Conservation (phyloP, 2,329 filamentous ascomycete genomes). For the Botrytis elliptica region DNA sequence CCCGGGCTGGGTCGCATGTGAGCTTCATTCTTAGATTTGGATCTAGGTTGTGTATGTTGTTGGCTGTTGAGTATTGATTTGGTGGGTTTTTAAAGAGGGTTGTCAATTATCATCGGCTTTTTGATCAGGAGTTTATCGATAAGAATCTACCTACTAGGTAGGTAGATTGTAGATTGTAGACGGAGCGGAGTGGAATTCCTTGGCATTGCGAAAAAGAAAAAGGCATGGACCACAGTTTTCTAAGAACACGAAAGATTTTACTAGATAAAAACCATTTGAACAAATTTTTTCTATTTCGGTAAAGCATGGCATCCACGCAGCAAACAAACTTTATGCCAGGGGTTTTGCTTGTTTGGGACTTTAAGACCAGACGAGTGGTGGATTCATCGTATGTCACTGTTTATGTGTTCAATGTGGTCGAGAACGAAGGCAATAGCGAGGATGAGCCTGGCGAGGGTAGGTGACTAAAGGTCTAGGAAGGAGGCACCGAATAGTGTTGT, state of each 20-base stretch:
- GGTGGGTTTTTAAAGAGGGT: not conserved
- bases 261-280: not conserved
- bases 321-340: not conserved
- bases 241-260: not conserved
- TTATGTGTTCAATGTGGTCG: slow-evolving; percentile 1
- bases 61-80: not conserved
- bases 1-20: slow-evolving; percentile 56
- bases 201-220: not conserved
- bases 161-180: not conserved
- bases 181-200: slow-evolving; percentile 11
- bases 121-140: slow-evolving; percentile 2
- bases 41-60: not conserved
- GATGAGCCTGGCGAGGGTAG: not conserved
- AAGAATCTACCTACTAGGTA: not conserved
- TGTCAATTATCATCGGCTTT: not conserved
- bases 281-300: not conserved
- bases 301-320: not conserved
- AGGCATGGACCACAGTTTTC: not conserved
- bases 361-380: slow-evolving; percentile 3
- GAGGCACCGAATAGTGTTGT: not conserved
- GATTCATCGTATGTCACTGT: slow-evolving; percentile 1
- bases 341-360: not conserved
- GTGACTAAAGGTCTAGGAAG: not conserved
- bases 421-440: not conserved
- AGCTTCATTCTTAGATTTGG: slow-evolving; percentile 50